Evolutionary conservation across 306 rosid genomes (phyloP), one percentile per base, ranked within the genome.

Genomic region (Cyamopsis tetragonoloba): DNA sequence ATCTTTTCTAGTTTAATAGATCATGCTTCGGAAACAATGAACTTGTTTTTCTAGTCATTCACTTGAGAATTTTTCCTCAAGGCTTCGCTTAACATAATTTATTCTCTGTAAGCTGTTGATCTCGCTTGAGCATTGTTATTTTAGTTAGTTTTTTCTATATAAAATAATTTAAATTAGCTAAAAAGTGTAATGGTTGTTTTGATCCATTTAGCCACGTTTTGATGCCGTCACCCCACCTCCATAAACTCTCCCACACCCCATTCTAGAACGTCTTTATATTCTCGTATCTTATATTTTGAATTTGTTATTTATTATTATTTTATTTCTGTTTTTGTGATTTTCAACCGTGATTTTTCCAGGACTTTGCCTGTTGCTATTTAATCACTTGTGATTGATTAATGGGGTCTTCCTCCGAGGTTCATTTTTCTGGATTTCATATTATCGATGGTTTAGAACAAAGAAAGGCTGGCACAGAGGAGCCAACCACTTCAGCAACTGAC

Each of bases 351-450:
- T 54, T 28, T 63, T 69, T 39, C 63, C 68, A 81, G 87, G 87
- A 72, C 71, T 42, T 39, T 46, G 68, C 46, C 51, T 50, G 86
- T 86, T 91, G 90, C 57, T 15, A 77, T 85, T 14, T 55, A 85
- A 50, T 79, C 96, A 46, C 93, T 65, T 54, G 89, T 60, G 26
- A 89, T 88, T 76, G n/a, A n/a, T 75, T 91, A 38, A 77, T 88
- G 81, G 93, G 80, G 64, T 81, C 84, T 73, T 73, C 88, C 61
- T 84, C 97, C 0, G 96, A 77, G 73, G 88, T 88, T 77, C 97
- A 91, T 83, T 91, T 86, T 82, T 88, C 97, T 76, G 96, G 97
- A 68, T 81, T 86, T 74, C 91, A 86, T 79, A 76, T 86, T 79
- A 76, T 86, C 79, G 83, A 95, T 63, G 83, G 79, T 27, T 71